Percentiles rank a stretch among this genome's conserved stretches.
These are phyloP conservation scores for Bipolaris cookei DNA, from an alignment of 2,329 filamentous ascomycete species.

Conservation along the genomic window DNA sequence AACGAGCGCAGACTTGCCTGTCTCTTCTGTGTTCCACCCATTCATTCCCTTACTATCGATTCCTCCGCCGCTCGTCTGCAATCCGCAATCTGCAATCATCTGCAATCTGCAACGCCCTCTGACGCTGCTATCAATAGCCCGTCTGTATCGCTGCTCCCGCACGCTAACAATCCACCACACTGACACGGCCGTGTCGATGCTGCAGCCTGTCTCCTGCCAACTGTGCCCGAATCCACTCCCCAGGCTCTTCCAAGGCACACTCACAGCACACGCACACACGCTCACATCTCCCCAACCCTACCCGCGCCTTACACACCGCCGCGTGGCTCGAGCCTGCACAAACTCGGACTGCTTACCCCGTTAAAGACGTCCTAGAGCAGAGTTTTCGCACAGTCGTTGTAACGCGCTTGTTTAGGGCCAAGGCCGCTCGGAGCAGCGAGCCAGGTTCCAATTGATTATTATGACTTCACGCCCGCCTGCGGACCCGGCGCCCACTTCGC, in stretches of 20 bases:
- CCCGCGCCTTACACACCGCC: conserved; percentile 36
- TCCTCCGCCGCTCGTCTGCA: neutral
- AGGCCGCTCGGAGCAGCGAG: conserved; percentile 39
- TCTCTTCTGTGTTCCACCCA: too few species aligned
- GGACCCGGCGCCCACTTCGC: conserved; percentile 28
- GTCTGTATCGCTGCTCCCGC: neutral
- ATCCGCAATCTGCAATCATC: neutral
- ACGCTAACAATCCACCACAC: neutral
- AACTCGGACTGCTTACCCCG: conserved; percentile 43
- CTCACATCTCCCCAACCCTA: conserved; percentile 14
- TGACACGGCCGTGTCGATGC: conserved; percentile 4
- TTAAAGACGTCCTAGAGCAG: conserved; percentile 39
- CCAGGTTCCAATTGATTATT: conserved; percentile 40
- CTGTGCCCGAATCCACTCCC: conserved; percentile 18
- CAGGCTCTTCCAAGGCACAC: conserved; percentile 24
- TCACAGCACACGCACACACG: too few species aligned
- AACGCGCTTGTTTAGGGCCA: conserved; percentile 41
- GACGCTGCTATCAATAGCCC: neutral
- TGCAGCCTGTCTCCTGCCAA: conserved; percentile 1
- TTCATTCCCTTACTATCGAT: too few species aligned
- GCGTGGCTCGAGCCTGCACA: conserved; percentile 28
- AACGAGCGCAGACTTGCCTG: neutral
- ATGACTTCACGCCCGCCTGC: conserved; percentile 44
- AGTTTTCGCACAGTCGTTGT: conserved; percentile 42
- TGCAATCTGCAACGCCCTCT: conserved; percentile 1